A percentile compares a stretch with the other conserved stretches of the same genome.
phyloP scores from a whole-genome alignment of 1,139 yeast genomes.

The Lodderomyces theae region DNA sequence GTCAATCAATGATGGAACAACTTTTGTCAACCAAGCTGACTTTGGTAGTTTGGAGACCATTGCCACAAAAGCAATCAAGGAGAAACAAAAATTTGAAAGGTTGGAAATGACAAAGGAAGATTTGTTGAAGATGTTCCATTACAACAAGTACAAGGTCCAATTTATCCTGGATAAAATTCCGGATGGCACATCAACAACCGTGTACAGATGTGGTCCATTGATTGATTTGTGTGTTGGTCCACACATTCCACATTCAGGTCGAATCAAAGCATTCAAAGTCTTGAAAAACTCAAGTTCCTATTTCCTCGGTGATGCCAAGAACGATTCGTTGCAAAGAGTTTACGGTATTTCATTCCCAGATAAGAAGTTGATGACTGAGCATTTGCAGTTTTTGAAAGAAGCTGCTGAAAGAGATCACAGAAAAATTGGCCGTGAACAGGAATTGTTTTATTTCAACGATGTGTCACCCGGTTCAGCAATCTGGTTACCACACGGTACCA shows the following conservation, averaged over 20 bases:
- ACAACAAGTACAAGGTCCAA: slow-evolving; percentile 93
- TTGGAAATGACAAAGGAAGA: slow-evolving; percentile 90
- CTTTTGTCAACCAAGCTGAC: slow-evolving; percentile 75
- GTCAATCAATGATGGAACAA: slow-evolving; percentile 77
- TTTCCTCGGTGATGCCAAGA: slow-evolving; percentile 88
- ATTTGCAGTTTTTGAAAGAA: slow-evolving; percentile 90
- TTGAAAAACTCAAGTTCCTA: slow-evolving; percentile 95
- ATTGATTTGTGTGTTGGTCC: slow-evolving; percentile 98
- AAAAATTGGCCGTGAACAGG: slow-evolving; percentile 95
- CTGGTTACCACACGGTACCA: slow-evolving; percentile 98
- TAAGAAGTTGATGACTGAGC: slow-evolving; percentile 94
- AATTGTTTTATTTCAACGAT: slow-evolving; percentile 90
- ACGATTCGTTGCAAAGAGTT: slow-evolving; percentile 95
- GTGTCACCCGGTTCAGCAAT: slow-evolving; percentile 96
- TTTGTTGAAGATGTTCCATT: slow-evolving; percentile 85
- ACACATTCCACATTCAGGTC: slow-evolving; percentile 96
- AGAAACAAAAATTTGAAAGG: slow-evolving; percentile 94
- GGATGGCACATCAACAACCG: slow-evolving; percentile 94
- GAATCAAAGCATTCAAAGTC: slow-evolving; percentile 90
- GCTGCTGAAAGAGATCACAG: slow-evolving; percentile 98
- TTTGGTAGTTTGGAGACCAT: slow-evolving; percentile 82
- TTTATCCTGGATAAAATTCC: slow-evolving; percentile 87
- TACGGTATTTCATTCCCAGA: slow-evolving; percentile 99
- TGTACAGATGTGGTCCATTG: slow-evolving; percentile 96
- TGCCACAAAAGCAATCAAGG: slow-evolving; percentile 89